phyloP scores from a whole-genome alignment of 805 yeast genomes.

The Starmerella apicola region DNA sequence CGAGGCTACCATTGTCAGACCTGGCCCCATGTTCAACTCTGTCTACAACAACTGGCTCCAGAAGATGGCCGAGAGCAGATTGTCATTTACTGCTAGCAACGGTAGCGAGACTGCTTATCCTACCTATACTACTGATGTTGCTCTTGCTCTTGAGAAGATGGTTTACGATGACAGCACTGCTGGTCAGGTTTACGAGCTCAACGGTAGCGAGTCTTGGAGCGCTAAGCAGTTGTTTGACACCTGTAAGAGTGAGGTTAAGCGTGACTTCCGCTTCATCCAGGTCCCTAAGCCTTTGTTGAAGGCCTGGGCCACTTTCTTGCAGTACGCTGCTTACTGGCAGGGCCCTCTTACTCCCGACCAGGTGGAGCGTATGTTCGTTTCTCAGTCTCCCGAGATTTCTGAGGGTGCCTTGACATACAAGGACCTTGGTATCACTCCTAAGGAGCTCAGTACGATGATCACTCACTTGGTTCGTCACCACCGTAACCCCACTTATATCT shows the following conservation, averaged over 20 bases:
- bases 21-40: constrained; percentile 66
- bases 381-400: constrained; percentile 46
- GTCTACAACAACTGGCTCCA: constrained; percentile 54
- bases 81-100: constrained; percentile 54
- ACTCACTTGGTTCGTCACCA: constrained; percentile 22
- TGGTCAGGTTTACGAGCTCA: constrained; percentile 63
- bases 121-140: constrained; percentile 65
- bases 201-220: constrained; percentile 56
- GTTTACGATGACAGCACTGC: constrained; percentile 71
- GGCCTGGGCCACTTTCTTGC: constrained; percentile 27
- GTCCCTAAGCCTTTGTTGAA: constrained; percentile 32
- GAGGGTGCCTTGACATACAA: constrained; percentile 48
- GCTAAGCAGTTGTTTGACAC: constrained; percentile 54
- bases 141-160: constrained; percentile 62
- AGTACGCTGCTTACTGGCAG: constrained; percentile 36
- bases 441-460: constrained; percentile 37
- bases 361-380: constrained; percentile 56
- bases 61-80: constrained; percentile 42
- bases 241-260: constrained; percentile 49
- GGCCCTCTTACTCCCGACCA: constrained; percentile 52
- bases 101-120: constrained; percentile 55
- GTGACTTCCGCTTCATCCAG: constrained; percentile 30
- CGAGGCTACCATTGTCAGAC: constrained; percentile 73
- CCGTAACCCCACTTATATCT: constrained; percentile 22
- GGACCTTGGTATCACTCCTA: constrained; percentile 59